Evolutionary conservation across 345 rosid genomes (phyloP).

Genomic region (Durio zibethinus): DNA sequence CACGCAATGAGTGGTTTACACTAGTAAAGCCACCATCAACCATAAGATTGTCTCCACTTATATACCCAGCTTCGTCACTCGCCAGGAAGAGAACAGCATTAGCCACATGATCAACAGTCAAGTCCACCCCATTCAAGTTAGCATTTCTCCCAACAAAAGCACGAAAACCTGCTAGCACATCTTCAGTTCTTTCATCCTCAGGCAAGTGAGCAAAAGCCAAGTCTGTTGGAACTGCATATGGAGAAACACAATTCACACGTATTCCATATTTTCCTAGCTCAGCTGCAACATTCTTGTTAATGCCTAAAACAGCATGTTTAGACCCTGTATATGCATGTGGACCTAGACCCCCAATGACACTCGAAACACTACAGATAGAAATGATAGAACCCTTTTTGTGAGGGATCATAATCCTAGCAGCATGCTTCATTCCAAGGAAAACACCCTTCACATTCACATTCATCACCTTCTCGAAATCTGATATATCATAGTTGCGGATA

Average conservation of each 20-base stretch:
- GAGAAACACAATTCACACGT: slow-evolving; percentile 91
- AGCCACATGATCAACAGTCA: slow-evolving; percentile 70
- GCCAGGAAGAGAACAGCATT: slow-evolving; percentile 81
- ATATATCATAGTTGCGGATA: slow-evolving; percentile 47
- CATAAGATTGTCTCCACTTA: slow-evolving; percentile 83
- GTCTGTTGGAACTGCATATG: slow-evolving; percentile 62
- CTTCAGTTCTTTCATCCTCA: slow-evolving; percentile 71
- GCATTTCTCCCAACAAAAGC: slow-evolving; percentile 48
- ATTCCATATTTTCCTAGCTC: slow-evolving; percentile 90
- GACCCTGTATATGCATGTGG: slow-evolving; percentile 84
- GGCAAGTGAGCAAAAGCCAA: slow-evolving; percentile 75
- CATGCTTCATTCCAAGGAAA: slow-evolving; percentile 82
- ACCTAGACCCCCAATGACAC: slow-evolving; percentile 62
- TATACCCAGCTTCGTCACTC: slow-evolving; percentile 77
- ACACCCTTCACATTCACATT: slow-evolving; percentile 74
- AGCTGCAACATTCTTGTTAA: slow-evolving; percentile 75
- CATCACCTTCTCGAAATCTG: slow-evolving; percentile 56
- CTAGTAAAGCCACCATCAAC: slow-evolving; percentile 85
- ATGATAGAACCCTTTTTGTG: slow-evolving; percentile 56
- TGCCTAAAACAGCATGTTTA: slow-evolving; percentile 81
- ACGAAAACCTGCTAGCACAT: slow-evolving; percentile 46
- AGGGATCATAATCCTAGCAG: slow-evolving; percentile 80
- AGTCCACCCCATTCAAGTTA: slow-evolving; percentile 73
- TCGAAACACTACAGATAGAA: slow-evolving; percentile 54
- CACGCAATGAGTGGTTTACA: slow-evolving; percentile 56